Evolutionary conservation across 2,329 filamentous ascomycete genomes (phyloP).

Genomic region (Microdochium paspali): DNA sequence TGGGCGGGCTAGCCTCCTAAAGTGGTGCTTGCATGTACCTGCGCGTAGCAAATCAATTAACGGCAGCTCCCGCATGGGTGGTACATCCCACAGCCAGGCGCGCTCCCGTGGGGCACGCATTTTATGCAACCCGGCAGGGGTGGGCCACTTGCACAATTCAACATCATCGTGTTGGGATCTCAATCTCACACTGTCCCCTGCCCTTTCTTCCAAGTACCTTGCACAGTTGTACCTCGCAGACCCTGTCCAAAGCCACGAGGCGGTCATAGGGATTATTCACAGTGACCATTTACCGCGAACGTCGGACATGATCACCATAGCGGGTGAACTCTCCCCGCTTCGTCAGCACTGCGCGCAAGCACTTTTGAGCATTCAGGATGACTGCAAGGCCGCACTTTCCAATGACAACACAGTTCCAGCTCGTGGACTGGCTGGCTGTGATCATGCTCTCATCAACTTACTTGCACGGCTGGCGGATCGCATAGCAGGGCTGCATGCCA

Average conservation of each 20-base stretch:
- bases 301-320: background rate
- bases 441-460: conserved; percentile 13
- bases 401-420: background rate
- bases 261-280: too few species aligned
- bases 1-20: background rate
- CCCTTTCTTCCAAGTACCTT: too few species aligned
- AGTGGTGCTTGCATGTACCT: background rate
- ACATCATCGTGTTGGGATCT: too few species aligned
- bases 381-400: conserved; percentile 11
- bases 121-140: too few species aligned
- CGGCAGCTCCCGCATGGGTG: background rate
- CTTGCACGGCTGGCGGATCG: conserved; percentile 14
- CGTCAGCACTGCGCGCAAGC: conserved; percentile 9
- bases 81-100: background rate
- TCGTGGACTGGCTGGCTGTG: conserved; percentile 10
- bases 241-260: too few species aligned
- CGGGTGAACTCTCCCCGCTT: background rate
- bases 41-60: conserved; percentile 1
- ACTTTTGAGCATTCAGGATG: conserved; percentile 9
- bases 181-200: too few species aligned
- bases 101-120: background rate
- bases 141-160: too few species aligned
- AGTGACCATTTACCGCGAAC: too few species aligned
- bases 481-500: conserved; percentile 1
- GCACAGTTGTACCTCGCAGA: too few species aligned